Conservation (phyloP, 2,329 filamentous ascomycete genomes). For the Colletotrichum acutatum region DNA sequence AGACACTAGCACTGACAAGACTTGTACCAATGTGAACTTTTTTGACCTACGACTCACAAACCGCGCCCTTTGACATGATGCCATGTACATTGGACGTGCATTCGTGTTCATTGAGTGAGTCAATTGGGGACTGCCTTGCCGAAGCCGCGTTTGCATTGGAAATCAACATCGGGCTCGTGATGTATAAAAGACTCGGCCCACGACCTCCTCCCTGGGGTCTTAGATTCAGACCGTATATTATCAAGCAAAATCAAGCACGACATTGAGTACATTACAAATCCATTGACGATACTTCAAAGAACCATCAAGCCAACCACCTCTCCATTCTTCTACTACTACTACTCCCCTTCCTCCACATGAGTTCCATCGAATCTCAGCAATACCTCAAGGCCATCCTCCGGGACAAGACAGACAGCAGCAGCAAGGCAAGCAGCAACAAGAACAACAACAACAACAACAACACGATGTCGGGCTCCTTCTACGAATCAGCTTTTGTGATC, state of each 20-base stretch:
- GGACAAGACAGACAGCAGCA: constrained; percentile 5
- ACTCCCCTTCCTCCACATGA: constrained; percentile 4
- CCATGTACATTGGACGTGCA: constrained; percentile 12
- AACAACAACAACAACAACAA: neutral
- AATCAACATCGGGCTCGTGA: neutral
- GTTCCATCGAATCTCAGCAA: constrained; percentile 22
- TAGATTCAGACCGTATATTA: neutral
- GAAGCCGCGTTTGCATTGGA: constrained; percentile 11
- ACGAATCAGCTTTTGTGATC: constrained; percentile 31
- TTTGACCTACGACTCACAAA: neutral
- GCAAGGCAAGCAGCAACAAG: neutral
- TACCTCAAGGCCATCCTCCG: constrained; percentile 31
- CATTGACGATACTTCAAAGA: neutral
- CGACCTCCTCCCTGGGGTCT: neutral
- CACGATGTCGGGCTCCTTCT: constrained; percentile 26
- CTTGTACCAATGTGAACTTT: neutral
- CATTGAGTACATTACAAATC: neutral
- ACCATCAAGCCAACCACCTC: neutral
- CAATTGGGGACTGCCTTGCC: neutral
- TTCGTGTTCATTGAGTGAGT: neutral
- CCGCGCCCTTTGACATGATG: constrained; percentile 32
- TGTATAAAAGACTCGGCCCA: constrained; percentile 16
- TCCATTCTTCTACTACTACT: neutral
- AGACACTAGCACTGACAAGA: constrained; percentile 1
- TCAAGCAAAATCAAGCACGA: constrained; percentile 7